phyloP scores from a whole-genome alignment of 2,329 filamentous ascomycete species.

The Clarireedia homoeocarpa region DNA sequence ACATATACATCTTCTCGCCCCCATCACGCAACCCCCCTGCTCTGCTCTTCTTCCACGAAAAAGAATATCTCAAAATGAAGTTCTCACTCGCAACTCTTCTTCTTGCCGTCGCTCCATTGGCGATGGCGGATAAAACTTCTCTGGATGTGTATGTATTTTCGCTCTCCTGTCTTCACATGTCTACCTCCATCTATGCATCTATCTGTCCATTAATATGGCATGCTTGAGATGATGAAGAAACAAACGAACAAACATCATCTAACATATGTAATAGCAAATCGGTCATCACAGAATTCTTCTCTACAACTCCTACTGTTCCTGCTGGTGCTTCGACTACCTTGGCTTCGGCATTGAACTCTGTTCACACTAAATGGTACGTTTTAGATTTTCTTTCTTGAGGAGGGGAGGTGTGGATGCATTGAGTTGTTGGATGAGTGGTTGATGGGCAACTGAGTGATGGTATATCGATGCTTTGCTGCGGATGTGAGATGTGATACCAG shows the following conservation, averaged over 20 bases:
- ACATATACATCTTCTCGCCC: too few species aligned
- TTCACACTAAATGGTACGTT: neutral
- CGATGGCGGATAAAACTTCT: neutral
- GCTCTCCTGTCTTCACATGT: too few species aligned
- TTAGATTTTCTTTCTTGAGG: too few species aligned
- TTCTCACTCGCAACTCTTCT: slow-evolving; percentile 1
- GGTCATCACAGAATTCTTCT: slow-evolving; percentile 18
- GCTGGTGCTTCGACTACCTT: slow-evolving; percentile 19
- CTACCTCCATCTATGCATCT: neutral
- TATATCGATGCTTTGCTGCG: too few species aligned
- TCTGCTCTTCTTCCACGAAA: too few species aligned
- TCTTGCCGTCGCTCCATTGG: neutral
- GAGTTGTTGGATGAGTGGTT: too few species aligned
- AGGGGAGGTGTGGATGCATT: too few species aligned
- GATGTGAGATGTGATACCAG: too few species aligned
- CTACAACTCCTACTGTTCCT: slow-evolving; percentile 13
- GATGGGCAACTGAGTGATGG: too few species aligned
- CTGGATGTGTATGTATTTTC: slow-evolving; percentile 17
- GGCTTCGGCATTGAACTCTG: slow-evolving; percentile 5
- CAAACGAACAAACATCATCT: neutral
- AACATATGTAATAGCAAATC: slow-evolving; percentile 10
- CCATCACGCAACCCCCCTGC: too few species aligned
- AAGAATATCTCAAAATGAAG: neutral
- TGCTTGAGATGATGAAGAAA: too few species aligned
- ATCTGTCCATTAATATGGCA: neutral